Conservation (phyloP, 73 alveolate species). For the Paramecium tetraurelia region DNA sequence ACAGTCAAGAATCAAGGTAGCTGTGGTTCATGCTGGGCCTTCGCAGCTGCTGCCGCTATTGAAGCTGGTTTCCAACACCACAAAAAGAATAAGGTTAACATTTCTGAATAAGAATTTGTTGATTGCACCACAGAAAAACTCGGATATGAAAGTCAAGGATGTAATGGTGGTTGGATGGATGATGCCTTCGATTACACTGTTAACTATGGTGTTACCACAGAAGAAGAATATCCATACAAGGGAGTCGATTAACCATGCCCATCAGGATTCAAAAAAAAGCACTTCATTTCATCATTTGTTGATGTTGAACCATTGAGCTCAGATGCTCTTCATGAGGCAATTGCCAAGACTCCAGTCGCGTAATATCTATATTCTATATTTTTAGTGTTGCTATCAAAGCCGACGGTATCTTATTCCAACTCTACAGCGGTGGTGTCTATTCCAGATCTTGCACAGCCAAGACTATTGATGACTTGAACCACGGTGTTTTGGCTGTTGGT, state of each 20-base stretch:
- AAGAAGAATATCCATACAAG: constrained; percentile 81
- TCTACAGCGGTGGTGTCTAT: constrained; percentile 75
- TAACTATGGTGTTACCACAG: constrained; percentile 61
- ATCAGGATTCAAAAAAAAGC: not conserved
- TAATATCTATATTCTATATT: not conserved
- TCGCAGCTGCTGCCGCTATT: constrained; percentile 69
- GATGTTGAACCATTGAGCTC: constrained; percentile 17
- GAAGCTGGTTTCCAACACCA: constrained; percentile 57
- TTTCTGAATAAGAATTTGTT: constrained; percentile 71
- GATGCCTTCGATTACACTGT: constrained; percentile 71
- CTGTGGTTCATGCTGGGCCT: constrained; percentile 89
- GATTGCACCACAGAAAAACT: constrained; percentile 36
- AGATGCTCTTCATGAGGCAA: constrained; percentile 60
- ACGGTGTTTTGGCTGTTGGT: constrained; percentile 82
- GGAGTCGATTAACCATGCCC: constrained; percentile 62
- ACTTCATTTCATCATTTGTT: constrained; percentile 15
- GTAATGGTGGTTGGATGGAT: constrained; percentile 77
- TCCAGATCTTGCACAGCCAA: constrained; percentile 15
- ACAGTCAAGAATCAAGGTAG: constrained; percentile 66
- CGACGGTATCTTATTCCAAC: constrained; percentile 66
- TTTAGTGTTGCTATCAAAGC: constrained; percentile 76
- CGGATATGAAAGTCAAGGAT: constrained; percentile 74
- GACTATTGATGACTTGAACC: constrained; percentile 49
- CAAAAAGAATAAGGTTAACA: not conserved
- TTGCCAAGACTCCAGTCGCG: constrained; percentile 68